phyloP scores from a whole-genome alignment of 768 basidiomycete species.

The Termitomyces sp. region DNA sequence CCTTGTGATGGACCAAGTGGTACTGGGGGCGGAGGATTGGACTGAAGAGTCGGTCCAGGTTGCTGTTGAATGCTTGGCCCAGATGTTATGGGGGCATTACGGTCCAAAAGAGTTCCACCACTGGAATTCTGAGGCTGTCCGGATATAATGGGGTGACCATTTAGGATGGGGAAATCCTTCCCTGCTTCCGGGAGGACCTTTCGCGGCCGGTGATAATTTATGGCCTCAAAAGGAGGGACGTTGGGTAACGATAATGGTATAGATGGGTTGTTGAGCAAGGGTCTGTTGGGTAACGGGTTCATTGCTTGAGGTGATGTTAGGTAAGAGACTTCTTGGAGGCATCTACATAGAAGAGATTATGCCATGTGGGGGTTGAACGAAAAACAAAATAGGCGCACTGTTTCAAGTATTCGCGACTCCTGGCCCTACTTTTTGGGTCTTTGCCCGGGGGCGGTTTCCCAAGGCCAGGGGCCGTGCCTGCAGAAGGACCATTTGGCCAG shows the following conservation, averaged over 20 bases:
- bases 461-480: slow-evolving; percentile 38
- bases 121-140: slow-evolving; percentile 45
- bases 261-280: slow-evolving; percentile 61
- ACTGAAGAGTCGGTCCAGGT: slow-evolving; percentile 18
- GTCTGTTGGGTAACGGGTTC: slow-evolving; percentile 91
- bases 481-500: slow-evolving; percentile 39
- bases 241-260: slow-evolving; percentile 65
- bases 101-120: slow-evolving; percentile 44
- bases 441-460: slow-evolving; percentile 76
- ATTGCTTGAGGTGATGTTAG: slow-evolving; percentile 95
- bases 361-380: slow-evolving; percentile 2
- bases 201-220: slow-evolving; percentile 72
- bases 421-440: slow-evolving; percentile 93
- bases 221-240: slow-evolving; percentile 67
- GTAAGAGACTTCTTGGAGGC: slow-evolving; percentile 97
- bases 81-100: slow-evolving; percentile 37
- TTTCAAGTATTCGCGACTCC: slow-evolving; percentile 95
- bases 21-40: slow-evolving; percentile 28
- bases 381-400: slow-evolving; percentile 53
- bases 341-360: slow-evolving; percentile 40
- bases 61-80: slow-evolving; percentile 33
- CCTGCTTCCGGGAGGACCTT: slow-evolving; percentile 73
- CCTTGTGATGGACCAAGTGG: slow-evolving; percentile 20
- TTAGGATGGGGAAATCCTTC: slow-evolving; percentile 65
- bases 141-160: slow-evolving; percentile 51